Conservation (phyloP, 805 yeast species). For the Wickerhamomyces alni region DNA sequence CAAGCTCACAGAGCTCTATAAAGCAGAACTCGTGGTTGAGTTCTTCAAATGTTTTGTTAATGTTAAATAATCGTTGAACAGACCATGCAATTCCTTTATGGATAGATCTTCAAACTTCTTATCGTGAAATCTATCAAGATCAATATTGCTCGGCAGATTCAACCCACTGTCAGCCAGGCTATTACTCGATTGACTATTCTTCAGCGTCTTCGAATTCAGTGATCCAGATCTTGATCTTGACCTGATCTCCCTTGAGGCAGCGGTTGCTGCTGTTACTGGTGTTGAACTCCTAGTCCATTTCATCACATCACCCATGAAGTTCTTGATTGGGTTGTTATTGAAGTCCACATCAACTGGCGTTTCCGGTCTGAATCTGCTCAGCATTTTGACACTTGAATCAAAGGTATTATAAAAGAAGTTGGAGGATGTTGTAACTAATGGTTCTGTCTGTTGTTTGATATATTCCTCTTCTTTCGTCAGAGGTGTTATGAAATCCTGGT, state of each 20-base stretch:
- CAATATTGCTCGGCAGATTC: not conserved
- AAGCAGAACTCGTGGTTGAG: not conserved
- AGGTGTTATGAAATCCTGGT: constrained; percentile 6
- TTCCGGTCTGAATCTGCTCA: constrained; percentile 10
- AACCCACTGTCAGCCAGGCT: not conserved
- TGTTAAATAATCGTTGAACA: constrained; percentile 15
- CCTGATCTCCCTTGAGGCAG: not conserved
- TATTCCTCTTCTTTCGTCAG: constrained; percentile 11
- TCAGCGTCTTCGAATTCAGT: constrained; percentile 2
- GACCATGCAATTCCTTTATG: constrained; percentile 10
- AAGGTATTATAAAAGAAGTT: constrained; percentile 6
- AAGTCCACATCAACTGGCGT: constrained; percentile 1
- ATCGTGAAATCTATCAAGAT: constrained; percentile 10
- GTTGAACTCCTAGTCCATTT: constrained; percentile 13
- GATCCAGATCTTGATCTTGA: constrained; percentile 7
- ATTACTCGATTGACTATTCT: not conserved
- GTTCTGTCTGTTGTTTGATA: not conserved
- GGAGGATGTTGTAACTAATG: not conserved
- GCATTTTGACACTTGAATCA: constrained; percentile 11
- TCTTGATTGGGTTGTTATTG: constrained; percentile 16
- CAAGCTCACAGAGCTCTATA: not conserved
- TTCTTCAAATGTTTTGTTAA: constrained; percentile 1
- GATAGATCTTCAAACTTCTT: constrained; percentile 13
- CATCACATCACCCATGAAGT: constrained; percentile 17
- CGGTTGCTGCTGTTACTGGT: not conserved